Base-by-base conservation (phyloP, 2,329 filamentous ascomycete species). In the Fusarium circinatum region DNA sequence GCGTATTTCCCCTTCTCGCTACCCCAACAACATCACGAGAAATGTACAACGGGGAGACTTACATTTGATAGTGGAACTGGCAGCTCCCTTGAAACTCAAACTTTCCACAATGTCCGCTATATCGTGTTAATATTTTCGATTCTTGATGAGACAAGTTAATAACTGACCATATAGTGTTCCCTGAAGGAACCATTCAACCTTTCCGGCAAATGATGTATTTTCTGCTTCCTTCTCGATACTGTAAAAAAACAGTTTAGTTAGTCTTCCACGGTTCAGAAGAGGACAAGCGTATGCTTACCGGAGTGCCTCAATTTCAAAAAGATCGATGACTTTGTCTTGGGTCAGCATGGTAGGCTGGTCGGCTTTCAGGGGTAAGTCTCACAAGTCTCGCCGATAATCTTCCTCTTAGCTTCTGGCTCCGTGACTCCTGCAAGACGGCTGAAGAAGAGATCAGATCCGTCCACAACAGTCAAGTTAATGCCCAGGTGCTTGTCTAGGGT, bases 61-160 rank as follows among this genome's bases (percentile, higher is more conserved):
- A 28, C 51, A 54, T 39, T 54, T 54, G 24, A 54, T 39, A 24
- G 51, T 54, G 24, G 51, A 68, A 48, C 65, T 68, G 47, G 63
- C 64, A 28, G 66, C 63, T 62, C 64, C 67, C 51, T 69, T 70
- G 58, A 68, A 70, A 68, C 67, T 68, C 70, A 71, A 58, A 48
- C 51, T 54, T 54, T 54, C 51, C 20, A 54, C 51, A 39, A 54
- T 54, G 11, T 54, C 32, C 51, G 51, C 51, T 54, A n/a, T 26
- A 54, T 22, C 20, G 20, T 42, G 51, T 55, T 14, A 41, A n/a
- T 42, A 4, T 41, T 28, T n/a, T 18, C 34, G 14, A 38, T 36
- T 36, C 22, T 24, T 58, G 18, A 17, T 51, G 44, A 32, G 39
- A 18, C 38, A 55, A 65, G 36, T 48, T 24, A 44, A 64, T 34